These are phyloP conservation scores for Tausonia pullulans DNA, from an alignment of 1,284 basidiomycete genomes.

Conservation along the genomic window DNA sequence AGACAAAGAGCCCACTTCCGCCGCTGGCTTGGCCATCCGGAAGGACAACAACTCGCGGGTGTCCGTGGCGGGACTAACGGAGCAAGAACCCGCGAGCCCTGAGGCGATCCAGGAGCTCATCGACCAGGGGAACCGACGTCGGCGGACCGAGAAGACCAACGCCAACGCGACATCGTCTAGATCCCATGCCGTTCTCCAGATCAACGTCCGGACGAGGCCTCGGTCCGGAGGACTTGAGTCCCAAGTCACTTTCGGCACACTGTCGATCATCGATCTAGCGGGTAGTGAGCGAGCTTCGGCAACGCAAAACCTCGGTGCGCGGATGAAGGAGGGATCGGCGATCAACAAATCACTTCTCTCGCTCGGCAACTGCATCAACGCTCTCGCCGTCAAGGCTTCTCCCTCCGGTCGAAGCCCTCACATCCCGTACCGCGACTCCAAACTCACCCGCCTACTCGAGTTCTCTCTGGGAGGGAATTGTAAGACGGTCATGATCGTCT, in stretches of 20 bases:
- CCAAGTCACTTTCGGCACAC: slow-evolving; percentile 71
- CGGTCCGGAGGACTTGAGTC: slow-evolving; percentile 40
- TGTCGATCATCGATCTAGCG: slow-evolving; percentile 93
- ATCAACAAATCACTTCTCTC: slow-evolving; percentile 96
- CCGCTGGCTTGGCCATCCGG: slow-evolving; percentile 69
- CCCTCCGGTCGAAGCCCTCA: slow-evolving; percentile 65
- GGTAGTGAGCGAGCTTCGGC: slow-evolving; percentile 91
- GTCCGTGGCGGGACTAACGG: slow-evolving; percentile 72
- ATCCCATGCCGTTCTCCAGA: slow-evolving; percentile 89
- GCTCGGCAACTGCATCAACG: slow-evolving; percentile 91
- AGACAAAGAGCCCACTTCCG: slow-evolving; percentile 47
- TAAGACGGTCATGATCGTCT: slow-evolving; percentile 96
- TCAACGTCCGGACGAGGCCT: slow-evolving; percentile 57
- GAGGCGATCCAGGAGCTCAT: slow-evolving; percentile 90
- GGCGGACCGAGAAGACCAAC: slow-evolving; percentile 84
- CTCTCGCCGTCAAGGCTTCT: slow-evolving; percentile 45
- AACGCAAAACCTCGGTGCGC: slow-evolving; percentile 90
- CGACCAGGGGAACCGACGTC: slow-evolving; percentile 67
- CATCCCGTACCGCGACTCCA: slow-evolving; percentile 90
- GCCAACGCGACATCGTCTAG: slow-evolving; percentile 91
- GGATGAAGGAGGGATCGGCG: slow-evolving; percentile 93
- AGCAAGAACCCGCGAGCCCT: slow-evolving; percentile 63
- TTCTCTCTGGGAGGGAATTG: slow-evolving; percentile 95
- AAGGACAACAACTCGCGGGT: slow-evolving; percentile 73
- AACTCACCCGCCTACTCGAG: slow-evolving; percentile 87